These are phyloP conservation scores for Ganoderma leucocontextum DNA, from an alignment of 1,284 basidiomycete species.

Conservation along the genomic window DNA sequence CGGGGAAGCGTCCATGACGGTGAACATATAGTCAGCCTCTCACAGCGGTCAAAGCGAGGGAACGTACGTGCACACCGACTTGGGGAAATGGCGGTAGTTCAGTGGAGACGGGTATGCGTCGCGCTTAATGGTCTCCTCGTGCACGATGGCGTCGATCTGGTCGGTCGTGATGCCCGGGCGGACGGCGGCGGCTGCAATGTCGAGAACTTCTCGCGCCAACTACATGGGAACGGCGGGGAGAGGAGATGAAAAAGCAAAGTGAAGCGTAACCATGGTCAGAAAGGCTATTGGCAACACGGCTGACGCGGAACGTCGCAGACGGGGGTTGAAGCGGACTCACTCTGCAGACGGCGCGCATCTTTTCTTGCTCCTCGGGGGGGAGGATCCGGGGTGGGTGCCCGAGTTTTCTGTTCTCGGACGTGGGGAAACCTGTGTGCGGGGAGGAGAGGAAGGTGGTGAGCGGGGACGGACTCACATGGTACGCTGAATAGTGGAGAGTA, in stretches of 20 bases:
- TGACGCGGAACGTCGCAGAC: conserved; percentile 29
- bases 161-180: conserved; percentile 95
- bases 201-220: conserved; percentile 92
- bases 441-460: conserved; percentile 28
- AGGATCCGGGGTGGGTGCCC: conserved; percentile 76
- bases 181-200: conserved; percentile 87
- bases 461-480: conserved; percentile 41
- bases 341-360: conserved; percentile 80
- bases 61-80: conserved; percentile 94
- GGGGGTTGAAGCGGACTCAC: conserved; percentile 53
- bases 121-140: conserved; percentile 91
- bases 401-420: conserved; percentile 61
- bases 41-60: conserved; percentile 7
- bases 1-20: conserved; percentile 8
- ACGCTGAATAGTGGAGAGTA: conserved; percentile 37
- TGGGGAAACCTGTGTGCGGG: conserved; percentile 61
- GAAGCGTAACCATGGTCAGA: conserved; percentile 28
- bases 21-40: neutral
- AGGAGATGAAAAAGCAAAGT: conserved; percentile 9
- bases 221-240: conserved; percentile 44
- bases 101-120: conserved; percentile 95
- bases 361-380: conserved; percentile 73
- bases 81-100: conserved; percentile 93
- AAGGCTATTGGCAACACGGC: conserved; percentile 21
- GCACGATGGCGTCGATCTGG: conserved; percentile 95